Evolutionary conservation across 768 basidiomycete species (phyloP).

Genomic region (Fomitopsis pulvina): DNA sequence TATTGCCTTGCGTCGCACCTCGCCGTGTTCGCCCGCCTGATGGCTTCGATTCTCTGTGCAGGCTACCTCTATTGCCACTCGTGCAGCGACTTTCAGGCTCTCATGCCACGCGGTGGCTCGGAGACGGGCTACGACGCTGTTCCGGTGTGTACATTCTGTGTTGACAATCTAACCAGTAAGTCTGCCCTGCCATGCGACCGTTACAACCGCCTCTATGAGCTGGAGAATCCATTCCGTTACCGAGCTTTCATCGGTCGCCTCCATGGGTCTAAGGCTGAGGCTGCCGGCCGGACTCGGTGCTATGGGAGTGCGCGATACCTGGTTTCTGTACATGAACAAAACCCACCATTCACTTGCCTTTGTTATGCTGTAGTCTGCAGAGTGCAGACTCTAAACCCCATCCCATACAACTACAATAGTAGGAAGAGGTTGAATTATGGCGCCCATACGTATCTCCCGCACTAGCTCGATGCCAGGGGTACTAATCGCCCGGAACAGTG

Average conservation of each 20-base stretch:
- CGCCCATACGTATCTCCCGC: too few relatives aligned
- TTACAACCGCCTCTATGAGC: not conserved
- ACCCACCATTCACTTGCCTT: too few relatives aligned
- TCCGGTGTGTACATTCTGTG: constrained; percentile 68
- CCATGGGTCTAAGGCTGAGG: too few relatives aligned
- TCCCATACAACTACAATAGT: too few relatives aligned
- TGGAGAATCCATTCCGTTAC: not conserved
- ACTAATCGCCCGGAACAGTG: too few relatives aligned
- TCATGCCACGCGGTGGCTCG: constrained; percentile 52
- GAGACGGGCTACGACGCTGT: constrained; percentile 58
- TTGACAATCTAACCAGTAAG: constrained; percentile 60
- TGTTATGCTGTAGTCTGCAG: too few relatives aligned
- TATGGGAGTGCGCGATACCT: too few relatives aligned
- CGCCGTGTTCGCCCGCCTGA: constrained; percentile 4
- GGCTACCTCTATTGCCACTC: constrained; percentile 68
- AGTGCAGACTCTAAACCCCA: too few relatives aligned
- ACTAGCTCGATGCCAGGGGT: too few relatives aligned
- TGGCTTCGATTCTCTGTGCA: constrained; percentile 23
- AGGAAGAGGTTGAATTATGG: too few relatives aligned
- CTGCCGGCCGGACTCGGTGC: too few relatives aligned
- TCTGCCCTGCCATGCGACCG: not conserved
- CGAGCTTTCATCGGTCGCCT: not conserved
- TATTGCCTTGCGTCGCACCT: not conserved
- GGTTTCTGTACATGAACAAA: too few relatives aligned
- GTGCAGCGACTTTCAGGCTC: constrained; percentile 70